Base-by-base conservation (phyloP, 2,329 filamentous ascomycete species). In the Exutisphaerella laricina region DNA sequence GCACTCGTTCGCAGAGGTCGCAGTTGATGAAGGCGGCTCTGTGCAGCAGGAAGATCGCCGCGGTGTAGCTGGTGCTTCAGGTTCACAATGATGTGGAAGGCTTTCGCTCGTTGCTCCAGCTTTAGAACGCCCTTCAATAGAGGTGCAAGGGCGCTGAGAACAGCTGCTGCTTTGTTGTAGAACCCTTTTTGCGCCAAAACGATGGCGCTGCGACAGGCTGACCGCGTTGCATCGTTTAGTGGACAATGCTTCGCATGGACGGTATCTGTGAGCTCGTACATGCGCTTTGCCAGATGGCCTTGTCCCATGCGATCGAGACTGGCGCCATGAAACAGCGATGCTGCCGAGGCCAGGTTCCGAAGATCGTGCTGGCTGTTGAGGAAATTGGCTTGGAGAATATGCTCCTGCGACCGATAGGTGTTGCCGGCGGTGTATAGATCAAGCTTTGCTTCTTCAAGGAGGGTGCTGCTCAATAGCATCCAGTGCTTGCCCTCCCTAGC, bases 401-500 rank as follows among this genome's bases (percentile, higher is more conserved):
- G 78, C 61, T 95, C 88, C 39, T 92, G 72, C 1, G 85, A 80
- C 25, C 70, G 70, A 2, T 76, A 67, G 25, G 45, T 42, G 28
- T 41, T 54, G 16, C 47, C 47, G 18, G 46, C 48, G 48, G 56
- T 18, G 41, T 79, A 75, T 43, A 96, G 73, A 14, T 78, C 78
- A 30, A 94, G 69, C 61, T 89, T 94, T 2, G 88, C 87, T 64
- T 97, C 89, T 55, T 84, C 88, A 40, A 95, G 72, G 10, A 95
- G 70, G 1, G 88, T 85, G 2, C 87, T 88, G 59, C 85, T 88
- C 68, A 90, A 80, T 2, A 96, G 69, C 39, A 81, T 80, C 78
- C 86, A 92, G 78, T 92, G 89, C 42, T 86, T 85, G 1, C 80
- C 79, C 59, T 96, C 89, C 58, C 82, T 88, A 12, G 90, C 85